phyloP scores from a whole-genome alignment of 176 grass and related monocot genomes.

The Cenchrus purpureus region DNA sequence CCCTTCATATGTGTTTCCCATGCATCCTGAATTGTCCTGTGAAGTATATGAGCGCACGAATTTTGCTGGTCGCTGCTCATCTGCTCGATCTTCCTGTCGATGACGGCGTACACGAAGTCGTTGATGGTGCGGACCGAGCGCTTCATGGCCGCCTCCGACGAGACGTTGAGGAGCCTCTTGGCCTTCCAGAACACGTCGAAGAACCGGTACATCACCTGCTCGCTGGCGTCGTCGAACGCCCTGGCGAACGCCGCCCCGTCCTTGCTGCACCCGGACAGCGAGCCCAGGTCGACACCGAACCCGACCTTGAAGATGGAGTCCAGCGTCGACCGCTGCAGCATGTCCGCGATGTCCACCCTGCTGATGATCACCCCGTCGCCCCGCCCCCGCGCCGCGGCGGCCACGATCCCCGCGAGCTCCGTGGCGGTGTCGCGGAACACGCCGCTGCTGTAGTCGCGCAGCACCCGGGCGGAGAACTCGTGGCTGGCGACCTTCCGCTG shows the following conservation, averaged over 20 bases:
- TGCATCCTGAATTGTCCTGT: no score
- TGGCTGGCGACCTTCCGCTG: conserved; percentile 81
- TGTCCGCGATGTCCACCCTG: conserved; percentile 56
- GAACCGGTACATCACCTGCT: conserved; percentile 53
- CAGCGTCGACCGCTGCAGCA: conserved; percentile 72
- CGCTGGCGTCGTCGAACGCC: conserved; percentile 76
- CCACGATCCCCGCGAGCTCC: conserved; percentile 59
- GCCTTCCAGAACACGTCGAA: conserved; percentile 69
- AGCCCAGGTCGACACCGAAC: conserved; percentile 61
- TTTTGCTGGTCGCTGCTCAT: conserved; percentile 41
- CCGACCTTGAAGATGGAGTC: conserved; percentile 79
- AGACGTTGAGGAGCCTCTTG: conserved; percentile 63
- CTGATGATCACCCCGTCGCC: neutral
- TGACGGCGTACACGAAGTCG: conserved; percentile 60
- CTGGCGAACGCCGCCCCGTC: conserved; percentile 54
- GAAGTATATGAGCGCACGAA: conserved; percentile 37
- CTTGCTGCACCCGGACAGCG: conserved; percentile 38
- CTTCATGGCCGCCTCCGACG: conserved; percentile 70
- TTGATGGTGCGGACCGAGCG: conserved; percentile 57
- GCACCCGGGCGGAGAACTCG: conserved; percentile 70
- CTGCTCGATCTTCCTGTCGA: conserved; percentile 54
- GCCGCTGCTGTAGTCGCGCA: conserved; percentile 70
- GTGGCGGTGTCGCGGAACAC: conserved; percentile 65
- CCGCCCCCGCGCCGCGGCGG: neutral
- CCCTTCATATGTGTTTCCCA: no score